Conservation (phyloP, 1,139 yeast genomes). For the Yamadazyma diddensiae region DNA sequence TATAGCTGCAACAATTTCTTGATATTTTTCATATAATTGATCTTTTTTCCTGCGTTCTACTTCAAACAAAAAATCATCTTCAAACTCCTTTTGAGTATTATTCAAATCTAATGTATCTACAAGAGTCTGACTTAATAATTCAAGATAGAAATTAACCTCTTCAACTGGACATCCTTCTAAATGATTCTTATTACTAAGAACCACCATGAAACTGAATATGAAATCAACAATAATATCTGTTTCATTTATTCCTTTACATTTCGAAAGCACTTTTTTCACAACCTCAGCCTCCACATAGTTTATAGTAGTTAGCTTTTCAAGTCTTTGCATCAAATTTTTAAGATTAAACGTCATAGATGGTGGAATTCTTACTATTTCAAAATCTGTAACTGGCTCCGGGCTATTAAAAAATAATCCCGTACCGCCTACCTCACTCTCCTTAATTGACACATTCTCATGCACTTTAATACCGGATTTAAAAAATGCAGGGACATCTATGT, state of each 20-base stretch:
- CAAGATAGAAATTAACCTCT: slow-evolving; percentile 23
- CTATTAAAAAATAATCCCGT: slow-evolving; percentile 27
- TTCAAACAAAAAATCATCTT: slow-evolving; percentile 13
- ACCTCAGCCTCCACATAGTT: slow-evolving; percentile 20
- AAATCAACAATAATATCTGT: slow-evolving; percentile 31
- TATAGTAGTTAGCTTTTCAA: slow-evolving; percentile 20
- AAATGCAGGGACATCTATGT: slow-evolving; percentile 17
- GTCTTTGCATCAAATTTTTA: slow-evolving; percentile 25
- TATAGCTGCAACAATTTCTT: slow-evolving; percentile 8
- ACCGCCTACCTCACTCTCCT: slow-evolving; percentile 30
- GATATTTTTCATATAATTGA: slow-evolving; percentile 15
- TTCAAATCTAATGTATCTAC: slow-evolving; percentile 10
- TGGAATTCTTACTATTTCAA: slow-evolving; percentile 38
- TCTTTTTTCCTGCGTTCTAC: slow-evolving; percentile 15
- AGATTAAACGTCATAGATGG: slow-evolving; percentile 25
- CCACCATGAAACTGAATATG: slow-evolving; percentile 22
- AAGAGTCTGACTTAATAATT: slow-evolving; percentile 23
- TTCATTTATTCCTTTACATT: slow-evolving; percentile 20
- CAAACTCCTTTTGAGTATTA: slow-evolving; percentile 1
- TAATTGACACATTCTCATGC: slow-evolving; percentile 19
- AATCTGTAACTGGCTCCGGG: slow-evolving; percentile 13
- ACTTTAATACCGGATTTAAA: slow-evolving; percentile 12
- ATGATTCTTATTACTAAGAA: slow-evolving; percentile 4
- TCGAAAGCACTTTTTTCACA: slow-evolving; percentile 21
- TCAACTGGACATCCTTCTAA: slow-evolving; percentile 8